Evolutionary conservation across 176 grass and related monocot species (phyloP).

Genomic region (Phoenix roebelenii): DNA sequence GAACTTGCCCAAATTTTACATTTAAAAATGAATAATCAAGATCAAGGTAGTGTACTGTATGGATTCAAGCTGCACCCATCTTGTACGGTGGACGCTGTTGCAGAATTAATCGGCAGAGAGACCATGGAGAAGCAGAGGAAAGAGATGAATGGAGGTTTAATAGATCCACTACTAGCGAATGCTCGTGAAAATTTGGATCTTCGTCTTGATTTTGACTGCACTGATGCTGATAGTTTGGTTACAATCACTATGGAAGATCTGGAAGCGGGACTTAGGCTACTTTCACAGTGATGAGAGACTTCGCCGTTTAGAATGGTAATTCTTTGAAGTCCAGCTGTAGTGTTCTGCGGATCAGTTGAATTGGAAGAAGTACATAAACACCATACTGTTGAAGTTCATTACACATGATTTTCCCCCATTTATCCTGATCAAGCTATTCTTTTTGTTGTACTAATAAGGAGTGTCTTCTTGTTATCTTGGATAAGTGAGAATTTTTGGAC

Average conservation of each 20-base stretch:
- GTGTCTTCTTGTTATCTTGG: too few relatives aligned
- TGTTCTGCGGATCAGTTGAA: too few relatives aligned
- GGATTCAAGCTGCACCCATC: slow-evolving; percentile 69
- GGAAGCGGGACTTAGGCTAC: slow-evolving; percentile 62
- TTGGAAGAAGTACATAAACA: too few relatives aligned
- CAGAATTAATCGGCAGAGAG: slow-evolving; percentile 45
- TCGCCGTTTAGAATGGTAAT: background rate
- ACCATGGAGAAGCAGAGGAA: slow-evolving; percentile 50
- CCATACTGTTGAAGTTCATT: too few relatives aligned
- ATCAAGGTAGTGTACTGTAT: slow-evolving; percentile 44
- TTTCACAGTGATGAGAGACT: slow-evolving; percentile 16
- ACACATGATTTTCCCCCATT: too few relatives aligned
- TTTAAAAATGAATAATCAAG: slow-evolving; percentile 54
- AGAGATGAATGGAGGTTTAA: slow-evolving; percentile 83
- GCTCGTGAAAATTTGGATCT: slow-evolving; percentile 80
- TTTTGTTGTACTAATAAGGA: too few relatives aligned
- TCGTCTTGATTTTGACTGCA: slow-evolving; percentile 68
- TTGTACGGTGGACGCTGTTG: slow-evolving; percentile 43
- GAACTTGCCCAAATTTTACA: slow-evolving; percentile 83
- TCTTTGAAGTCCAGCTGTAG: too few relatives aligned
- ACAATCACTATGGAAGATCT: slow-evolving; percentile 75
- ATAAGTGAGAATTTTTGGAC: too few relatives aligned
- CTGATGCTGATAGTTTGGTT: slow-evolving; percentile 45
- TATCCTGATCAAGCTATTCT: too few relatives aligned
- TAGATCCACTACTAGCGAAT: slow-evolving; percentile 64